Evolutionary conservation across 1,284 basidiomycete species (phyloP), one percentile per base, ranked within the genome.

Genomic region (Ceratorhiza oryzae-sativae): DNA sequence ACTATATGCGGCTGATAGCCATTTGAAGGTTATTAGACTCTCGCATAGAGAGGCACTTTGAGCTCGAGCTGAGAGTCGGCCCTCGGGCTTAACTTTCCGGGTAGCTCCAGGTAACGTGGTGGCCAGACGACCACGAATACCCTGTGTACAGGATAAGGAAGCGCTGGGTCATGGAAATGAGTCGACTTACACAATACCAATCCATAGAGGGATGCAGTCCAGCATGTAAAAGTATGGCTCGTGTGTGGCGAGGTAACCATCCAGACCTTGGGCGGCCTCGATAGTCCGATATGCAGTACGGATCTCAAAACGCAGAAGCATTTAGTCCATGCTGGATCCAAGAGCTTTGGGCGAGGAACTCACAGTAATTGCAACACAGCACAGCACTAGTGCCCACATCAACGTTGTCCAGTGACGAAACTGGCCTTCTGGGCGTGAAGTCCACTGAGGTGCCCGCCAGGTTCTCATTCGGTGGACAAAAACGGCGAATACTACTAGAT

Each of bases 241-340:
- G 23, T 85, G 85, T 0, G 86, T 89, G 8, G 87, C 84, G 12
- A 91, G 82, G 58, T 82, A 82, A 1, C 90, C 90, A 32, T 80
- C 77, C 78, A 84, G 90, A 23, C 90, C 90, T 79, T 91, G 82
- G 6, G 85, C 86, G 23, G 90, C 82, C 76, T 92, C 90, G 36
- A 87, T 83, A 1, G 87, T 87, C 77, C 91, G 85, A 79, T 87
- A 92, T 1, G 85, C 79, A 48, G 88, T 90, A 77, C 90, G 87
- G 75, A 91, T 84, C 88, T 89, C n/a, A 58, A 3, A 3, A 45
- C 18, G 10, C 30, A 55, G 25, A 34, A 15, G 30, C 30, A 10
- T 13, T 34, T 8, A 32, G 27, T 18, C 12, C 27, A n/a, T 32
- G 32, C 12, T 18, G 13, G 61, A 18, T 18, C n/a, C 39, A 49